These are phyloP conservation scores for Sporothrix pseudoabietina DNA, from an alignment of 2,329 filamentous ascomycete genomes.

Conservation along the genomic window DNA sequence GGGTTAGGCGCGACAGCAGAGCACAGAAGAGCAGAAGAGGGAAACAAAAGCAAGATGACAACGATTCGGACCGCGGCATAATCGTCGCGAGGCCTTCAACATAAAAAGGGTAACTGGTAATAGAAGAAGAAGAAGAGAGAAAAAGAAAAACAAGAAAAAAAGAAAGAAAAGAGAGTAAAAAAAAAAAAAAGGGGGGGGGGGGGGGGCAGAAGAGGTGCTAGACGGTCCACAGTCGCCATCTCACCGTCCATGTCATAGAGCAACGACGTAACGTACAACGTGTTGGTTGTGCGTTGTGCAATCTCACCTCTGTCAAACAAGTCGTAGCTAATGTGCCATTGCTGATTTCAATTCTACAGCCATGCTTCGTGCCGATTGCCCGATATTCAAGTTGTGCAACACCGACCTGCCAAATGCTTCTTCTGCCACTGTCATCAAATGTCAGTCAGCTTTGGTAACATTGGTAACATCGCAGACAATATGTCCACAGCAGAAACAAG, in stretches of 20 bases:
- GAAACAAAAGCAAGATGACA: background rate
- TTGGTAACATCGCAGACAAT: background rate
- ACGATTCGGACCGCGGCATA: background rate
- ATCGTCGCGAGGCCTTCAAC: background rate
- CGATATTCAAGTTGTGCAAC: background rate
- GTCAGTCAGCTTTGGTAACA: background rate
- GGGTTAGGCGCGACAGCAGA: too few species aligned
- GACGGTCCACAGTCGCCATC: background rate
- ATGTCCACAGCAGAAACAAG: background rate
- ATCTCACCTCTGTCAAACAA: background rate
- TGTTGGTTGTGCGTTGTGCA: background rate
- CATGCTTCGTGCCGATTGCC: background rate
- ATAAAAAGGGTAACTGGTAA: too few species aligned
- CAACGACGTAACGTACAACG: too few species aligned
- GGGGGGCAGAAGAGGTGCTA: background rate
- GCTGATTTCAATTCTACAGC: background rate
- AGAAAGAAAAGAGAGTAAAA: too few species aligned
- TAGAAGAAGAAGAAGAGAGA: too few species aligned
- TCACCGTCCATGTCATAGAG: background rate
- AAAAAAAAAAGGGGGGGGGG: too few species aligned
- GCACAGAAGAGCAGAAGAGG: background rate
- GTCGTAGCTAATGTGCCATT: background rate
- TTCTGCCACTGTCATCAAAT: background rate
- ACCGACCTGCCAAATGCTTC: background rate
- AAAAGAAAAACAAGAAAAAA: too few species aligned